Evolutionary conservation across 2,329 filamentous ascomycete genomes (phyloP).

Genomic region (Penicillium glabrum): DNA sequence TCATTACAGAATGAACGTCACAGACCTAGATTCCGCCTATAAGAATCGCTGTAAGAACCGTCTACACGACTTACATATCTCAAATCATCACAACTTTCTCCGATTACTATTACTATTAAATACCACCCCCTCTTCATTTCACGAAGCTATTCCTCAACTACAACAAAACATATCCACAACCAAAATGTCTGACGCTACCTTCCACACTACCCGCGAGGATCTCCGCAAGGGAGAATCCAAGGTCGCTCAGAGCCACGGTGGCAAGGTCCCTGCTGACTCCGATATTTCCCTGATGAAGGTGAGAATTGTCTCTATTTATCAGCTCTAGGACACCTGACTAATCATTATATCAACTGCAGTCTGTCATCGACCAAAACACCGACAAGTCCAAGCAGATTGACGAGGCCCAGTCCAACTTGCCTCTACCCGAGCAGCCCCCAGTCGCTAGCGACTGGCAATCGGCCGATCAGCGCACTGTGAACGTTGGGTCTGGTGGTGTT

Average conservation of each 20-base stretch:
- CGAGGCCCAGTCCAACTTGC: conserved; percentile 69
- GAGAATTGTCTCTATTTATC: neutral
- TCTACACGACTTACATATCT: neutral
- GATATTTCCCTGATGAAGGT: conserved; percentile 50
- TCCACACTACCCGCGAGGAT: conserved; percentile 51
- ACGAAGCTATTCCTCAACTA: neutral
- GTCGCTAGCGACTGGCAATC: conserved; percentile 77
- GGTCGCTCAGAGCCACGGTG: conserved; percentile 39
- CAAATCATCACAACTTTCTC: neutral
- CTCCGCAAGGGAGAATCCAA: conserved; percentile 49
- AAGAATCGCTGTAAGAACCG: neutral
- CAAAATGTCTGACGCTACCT: conserved; percentile 42
- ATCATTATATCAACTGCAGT: conserved; percentile 23
- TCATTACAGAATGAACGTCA: conserved; percentile 22
- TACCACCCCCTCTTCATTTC: neutral
- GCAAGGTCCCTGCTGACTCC: conserved; percentile 45
- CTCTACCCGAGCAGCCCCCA: conserved; percentile 75
- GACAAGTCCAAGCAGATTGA: conserved; percentile 66
- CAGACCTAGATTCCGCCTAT: conserved; percentile 3
- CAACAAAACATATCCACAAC: neutral
- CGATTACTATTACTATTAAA: neutral
- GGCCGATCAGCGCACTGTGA: conserved; percentile 65
- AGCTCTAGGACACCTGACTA: neutral
- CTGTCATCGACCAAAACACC: conserved; percentile 40
- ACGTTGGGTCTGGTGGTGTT: conserved; percentile 64